A percentile compares a stretch with the other conserved stretches of the same genome.
Evolutionary conservation across 768 basidiomycete genomes (phyloP).

Genomic region (Fibroporia radiculosa): DNA sequence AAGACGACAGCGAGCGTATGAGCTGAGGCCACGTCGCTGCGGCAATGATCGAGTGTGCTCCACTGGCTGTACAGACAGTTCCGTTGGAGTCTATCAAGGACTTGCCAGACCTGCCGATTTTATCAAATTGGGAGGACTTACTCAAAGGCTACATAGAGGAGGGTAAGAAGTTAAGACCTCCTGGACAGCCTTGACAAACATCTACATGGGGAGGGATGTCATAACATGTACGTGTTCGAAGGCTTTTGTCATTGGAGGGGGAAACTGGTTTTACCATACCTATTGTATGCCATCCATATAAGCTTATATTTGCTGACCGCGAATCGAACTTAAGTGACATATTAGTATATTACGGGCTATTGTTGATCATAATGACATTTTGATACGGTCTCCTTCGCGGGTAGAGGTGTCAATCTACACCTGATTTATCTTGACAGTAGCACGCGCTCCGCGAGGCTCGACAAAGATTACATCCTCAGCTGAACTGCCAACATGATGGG

Average conservation of each 20-base stretch:
- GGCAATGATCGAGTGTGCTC: slow-evolving; percentile 23
- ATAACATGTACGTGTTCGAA: neutral
- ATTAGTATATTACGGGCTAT: neutral
- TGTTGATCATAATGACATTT: too few species aligned
- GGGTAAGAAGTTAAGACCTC: slow-evolving; percentile 10
- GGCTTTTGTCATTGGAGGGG: neutral
- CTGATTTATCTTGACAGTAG: too few species aligned
- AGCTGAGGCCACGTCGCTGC: slow-evolving; percentile 20
- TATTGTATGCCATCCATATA: neutral
- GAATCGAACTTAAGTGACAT: neutral
- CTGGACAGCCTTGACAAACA: neutral
- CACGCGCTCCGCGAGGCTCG: too few species aligned
- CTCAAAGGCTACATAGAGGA: slow-evolving; percentile 14
- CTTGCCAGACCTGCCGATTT: slow-evolving; percentile 6
- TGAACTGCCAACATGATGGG: too few species aligned
- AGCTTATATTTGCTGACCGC: neutral
- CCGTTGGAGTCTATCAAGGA: slow-evolving; percentile 26
- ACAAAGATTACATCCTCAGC: too few species aligned
- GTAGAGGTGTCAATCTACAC: too few species aligned
- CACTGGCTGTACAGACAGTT: slow-evolving; percentile 24
- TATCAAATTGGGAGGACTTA: slow-evolving; percentile 13
- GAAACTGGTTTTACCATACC: too few species aligned
- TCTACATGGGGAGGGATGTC: neutral
- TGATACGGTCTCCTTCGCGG: too few species aligned
- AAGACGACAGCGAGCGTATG: slow-evolving; percentile 20